Conservation (phyloP, 2,329 filamentous ascomycete genomes). For the Hymenotorrendiella dingleyae region DNA sequence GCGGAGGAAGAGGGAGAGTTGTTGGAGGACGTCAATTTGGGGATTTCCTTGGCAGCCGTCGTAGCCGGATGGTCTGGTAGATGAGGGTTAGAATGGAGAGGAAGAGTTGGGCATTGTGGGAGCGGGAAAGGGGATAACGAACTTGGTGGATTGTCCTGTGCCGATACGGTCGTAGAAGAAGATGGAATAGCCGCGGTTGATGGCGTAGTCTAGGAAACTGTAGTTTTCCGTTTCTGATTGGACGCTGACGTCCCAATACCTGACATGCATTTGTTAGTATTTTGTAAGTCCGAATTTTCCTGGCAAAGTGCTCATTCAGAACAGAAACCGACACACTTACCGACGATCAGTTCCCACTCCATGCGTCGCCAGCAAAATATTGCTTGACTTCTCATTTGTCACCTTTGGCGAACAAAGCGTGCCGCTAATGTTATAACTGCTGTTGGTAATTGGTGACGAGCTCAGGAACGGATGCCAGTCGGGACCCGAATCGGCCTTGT, state of each 20-base stretch:
- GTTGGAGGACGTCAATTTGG: conserved; percentile 15
- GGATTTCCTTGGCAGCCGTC: conserved; percentile 27
- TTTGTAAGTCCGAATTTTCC: background rate
- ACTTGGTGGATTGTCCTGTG: conserved; percentile 28
- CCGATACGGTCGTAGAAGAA: conserved; percentile 35
- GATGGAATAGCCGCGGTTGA: conserved; percentile 30
- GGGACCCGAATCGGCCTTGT: background rate
- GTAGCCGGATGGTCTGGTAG: conserved; percentile 17
- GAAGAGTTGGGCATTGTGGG: conserved; percentile 2
- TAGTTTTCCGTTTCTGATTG: conserved; percentile 22
- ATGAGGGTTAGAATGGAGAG: too few relatives aligned
- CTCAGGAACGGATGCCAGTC: conserved; percentile 4
- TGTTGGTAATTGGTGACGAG: background rate
- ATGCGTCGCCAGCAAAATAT: conserved; percentile 28
- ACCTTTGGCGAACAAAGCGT: conserved; percentile 1
- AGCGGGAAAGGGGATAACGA: background rate
- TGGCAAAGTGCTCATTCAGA: conserved; percentile 16
- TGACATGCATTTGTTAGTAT: conserved; percentile 7
- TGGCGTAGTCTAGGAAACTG: conserved; percentile 31
- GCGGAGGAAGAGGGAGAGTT: conserved; percentile 12
- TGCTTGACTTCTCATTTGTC: conserved; percentile 17
- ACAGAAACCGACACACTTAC: conserved; percentile 25
- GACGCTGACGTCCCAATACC: conserved; percentile 32
- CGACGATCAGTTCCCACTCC: conserved; percentile 26
- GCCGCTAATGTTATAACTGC: conserved; percentile 1